These are phyloP conservation scores for Lactarius vividus DNA, from an alignment of 768 basidiomycete species.

Conservation along the genomic window DNA sequence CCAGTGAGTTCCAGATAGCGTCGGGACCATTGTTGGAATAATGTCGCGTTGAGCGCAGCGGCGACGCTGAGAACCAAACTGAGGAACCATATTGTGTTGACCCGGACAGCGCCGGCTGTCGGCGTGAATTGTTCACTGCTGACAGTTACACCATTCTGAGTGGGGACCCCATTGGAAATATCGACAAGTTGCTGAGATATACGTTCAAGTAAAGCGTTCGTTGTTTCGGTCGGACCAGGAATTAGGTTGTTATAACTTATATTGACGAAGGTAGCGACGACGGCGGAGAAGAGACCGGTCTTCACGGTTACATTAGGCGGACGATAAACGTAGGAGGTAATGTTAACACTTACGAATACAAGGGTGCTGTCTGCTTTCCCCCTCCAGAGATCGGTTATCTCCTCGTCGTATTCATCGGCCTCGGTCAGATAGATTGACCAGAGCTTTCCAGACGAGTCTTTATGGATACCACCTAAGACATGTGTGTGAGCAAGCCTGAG, in stretches of 20 bases:
- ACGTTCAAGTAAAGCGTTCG: neutral
- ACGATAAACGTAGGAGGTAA: neutral
- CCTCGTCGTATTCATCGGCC: neutral
- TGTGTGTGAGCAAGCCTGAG: neutral
- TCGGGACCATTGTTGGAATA: conserved; percentile 2
- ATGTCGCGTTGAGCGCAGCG: neutral
- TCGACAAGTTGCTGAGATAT: neutral
- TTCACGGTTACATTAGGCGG: neutral
- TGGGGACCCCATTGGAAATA: neutral
- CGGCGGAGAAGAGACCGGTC: conserved; percentile 11
- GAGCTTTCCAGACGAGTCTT: neutral
- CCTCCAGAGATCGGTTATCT: neutral
- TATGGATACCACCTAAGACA: neutral
- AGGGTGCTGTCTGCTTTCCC: neutral
- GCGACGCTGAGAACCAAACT: neutral
- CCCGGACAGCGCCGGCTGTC: neutral
- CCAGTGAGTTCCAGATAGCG: neutral
- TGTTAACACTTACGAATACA: neutral
- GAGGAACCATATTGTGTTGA: conserved; percentile 10
- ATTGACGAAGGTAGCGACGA: neutral
- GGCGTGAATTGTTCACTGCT: neutral
- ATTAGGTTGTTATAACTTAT: neutral
- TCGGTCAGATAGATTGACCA: conserved; percentile 2
- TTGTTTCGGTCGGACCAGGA: neutral
- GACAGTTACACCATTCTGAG: neutral